Evolutionary conservation across 2,329 filamentous ascomycete species (phyloP), one percentile per base, ranked within the genome.

Genomic region (Alternaria burnsii): DNA sequence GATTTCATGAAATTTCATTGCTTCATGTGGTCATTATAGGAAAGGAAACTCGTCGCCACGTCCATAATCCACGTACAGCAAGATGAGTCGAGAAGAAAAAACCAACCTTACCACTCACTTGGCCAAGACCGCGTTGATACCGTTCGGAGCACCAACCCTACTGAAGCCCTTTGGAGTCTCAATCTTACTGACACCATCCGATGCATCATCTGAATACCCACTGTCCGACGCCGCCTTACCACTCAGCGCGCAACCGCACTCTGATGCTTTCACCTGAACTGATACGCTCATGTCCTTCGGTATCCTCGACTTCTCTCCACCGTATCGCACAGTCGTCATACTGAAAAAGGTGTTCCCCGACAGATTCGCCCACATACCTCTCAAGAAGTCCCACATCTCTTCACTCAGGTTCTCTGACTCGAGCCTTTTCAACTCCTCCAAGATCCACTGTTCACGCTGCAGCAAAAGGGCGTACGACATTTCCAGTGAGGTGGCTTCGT

Each of bases 281-380:
- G 18, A 41, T 22, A 18, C 8, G 18, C 11, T 41, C 38, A 22
- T 41, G 5, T 20, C 2, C 18, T 22, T 41, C 10, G 38, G 38
- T 22, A 41, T 41, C 38, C 38, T 41, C 10, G 38, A 41, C 38
- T 41, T 41, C 38, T 48, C 46, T 14, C 46, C 46, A 12, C 46
- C 26, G 22, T 48, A 48, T n/a, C 46, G 46, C 46, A 34, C 28
- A 48, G 26, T 48, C 16, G 46, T 48, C 46, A 48, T 48, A 34
- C 46, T 32, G 28, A 48, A 48, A 6, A 48, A 48, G 16, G 18
- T 22, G 20, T 48, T 48, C 7, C 46, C 46, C 10, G 46, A 32
- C 16, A 34, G 26, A 32, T 30, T 32, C 18, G 32, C 26, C 18
- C 28, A 48, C 46, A 48, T 34, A 14, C 26, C 46, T 11, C 2